Evolutionary conservation across 176 grass and related monocot genomes (phyloP), one percentile per base, ranked within the genome.

Genomic region (Urochloa ruziziensis): DNA sequence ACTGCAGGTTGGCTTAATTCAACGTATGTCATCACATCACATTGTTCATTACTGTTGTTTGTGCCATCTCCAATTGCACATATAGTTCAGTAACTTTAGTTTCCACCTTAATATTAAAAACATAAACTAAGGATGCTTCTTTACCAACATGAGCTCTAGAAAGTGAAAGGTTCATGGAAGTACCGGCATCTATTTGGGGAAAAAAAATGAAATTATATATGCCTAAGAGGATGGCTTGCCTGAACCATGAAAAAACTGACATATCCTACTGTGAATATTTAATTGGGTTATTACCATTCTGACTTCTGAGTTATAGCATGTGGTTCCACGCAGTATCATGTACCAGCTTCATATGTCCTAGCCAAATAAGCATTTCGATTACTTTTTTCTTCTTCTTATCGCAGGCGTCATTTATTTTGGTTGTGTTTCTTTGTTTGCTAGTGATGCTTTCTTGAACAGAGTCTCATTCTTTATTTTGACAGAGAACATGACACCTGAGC

Each of bases 401-500:
- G 10, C 25, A 60, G 32, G 9, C 27, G 66, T 77, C 35, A 47
- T 73, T 70, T 62, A 40, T 82, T 64, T 82, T 64, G 0, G 27
- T 64, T 78, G 36, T 62, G 28, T 62, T 90, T 81, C 21, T 70
- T 49, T 75, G 13, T 63, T 87, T 84, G 43, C 53, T 46, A 71
- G 80, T 82, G 28, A 70, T 83, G 13, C 7, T 65, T 89, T 74
- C 54, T 60, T 73, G 19, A 86, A 47, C 44, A 69, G 47, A 57
- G 19, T 44, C 10, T 43, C 67, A 32, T n/a, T 82, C 49, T 53
- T 89, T 84, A 44, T 87, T 67, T 89, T 91, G 43, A 77, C 85
- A 98, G 96, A 98, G 73, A 98, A 95, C 77, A 98, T 98, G 96
- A 91, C 96, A 78, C 92, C 91, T 59, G 96, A 98, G 77, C 96